These are phyloP conservation scores for Rhodotorula sp. DNA, from an alignment of 1,284 basidiomycete genomes.

Conservation along the genomic window DNA sequence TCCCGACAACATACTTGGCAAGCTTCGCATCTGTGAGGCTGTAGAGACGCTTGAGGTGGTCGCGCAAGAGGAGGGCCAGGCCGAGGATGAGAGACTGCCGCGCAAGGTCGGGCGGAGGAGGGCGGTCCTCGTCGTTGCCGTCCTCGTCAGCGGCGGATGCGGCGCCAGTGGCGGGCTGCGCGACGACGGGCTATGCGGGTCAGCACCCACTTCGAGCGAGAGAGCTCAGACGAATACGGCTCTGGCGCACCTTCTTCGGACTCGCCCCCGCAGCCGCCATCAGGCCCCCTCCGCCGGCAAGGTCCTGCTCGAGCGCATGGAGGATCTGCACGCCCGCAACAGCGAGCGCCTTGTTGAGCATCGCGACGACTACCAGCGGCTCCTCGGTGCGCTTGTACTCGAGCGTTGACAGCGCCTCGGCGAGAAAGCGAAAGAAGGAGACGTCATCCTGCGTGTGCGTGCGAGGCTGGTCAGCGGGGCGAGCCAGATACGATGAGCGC, in stretches of 20 bases:
- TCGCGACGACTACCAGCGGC: conserved; percentile 77
- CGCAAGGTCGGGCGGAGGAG: conserved; percentile 42
- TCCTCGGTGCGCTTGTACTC: conserved; percentile 96
- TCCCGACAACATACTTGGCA: conserved; percentile 75
- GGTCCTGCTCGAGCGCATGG: conserved; percentile 42
- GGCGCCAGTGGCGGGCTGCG: not conserved
- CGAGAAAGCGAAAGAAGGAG: conserved; percentile 83
- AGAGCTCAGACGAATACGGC: not conserved
- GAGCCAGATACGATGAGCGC: conserved; percentile 48
- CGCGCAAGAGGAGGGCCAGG: conserved; percentile 79
- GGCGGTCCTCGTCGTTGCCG: not conserved
- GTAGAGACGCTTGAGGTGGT: conserved; percentile 77
- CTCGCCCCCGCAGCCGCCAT: conserved; percentile 10
- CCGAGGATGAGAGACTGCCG: conserved; percentile 68
- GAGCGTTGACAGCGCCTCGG: conserved; percentile 86
- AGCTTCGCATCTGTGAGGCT: conserved; percentile 80
- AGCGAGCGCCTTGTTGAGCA: conserved; percentile 76
- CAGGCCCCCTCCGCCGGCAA: conserved; percentile 22
- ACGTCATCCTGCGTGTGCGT: conserved; percentile 64
- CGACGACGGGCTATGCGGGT: not conserved
- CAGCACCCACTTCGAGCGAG: not conserved
- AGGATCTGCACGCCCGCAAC: conserved; percentile 77
- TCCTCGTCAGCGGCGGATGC: not conserved
- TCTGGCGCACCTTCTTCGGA: conserved; percentile 1
- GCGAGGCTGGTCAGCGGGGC: not conserved